These are phyloP conservation scores for Penicillium ucsense DNA, from an alignment of 495 filamentous ascomycete species.

Conservation along the genomic window DNA sequence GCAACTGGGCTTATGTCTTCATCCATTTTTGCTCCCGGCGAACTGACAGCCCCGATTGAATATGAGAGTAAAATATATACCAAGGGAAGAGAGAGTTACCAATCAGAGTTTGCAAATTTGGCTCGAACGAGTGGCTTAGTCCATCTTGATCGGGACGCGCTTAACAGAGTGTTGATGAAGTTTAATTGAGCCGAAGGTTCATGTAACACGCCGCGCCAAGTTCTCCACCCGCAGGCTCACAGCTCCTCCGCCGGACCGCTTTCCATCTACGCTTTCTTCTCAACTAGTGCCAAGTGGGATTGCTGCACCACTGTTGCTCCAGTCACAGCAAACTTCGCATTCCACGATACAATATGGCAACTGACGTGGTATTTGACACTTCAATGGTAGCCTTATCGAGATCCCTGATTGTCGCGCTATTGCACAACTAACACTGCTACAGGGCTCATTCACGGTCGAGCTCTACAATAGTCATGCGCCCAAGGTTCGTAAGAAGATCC, in stretches of 20 bases:
- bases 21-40: constrained; percentile 19
- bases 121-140: constrained; percentile 5
- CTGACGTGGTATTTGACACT: constrained; percentile 67
- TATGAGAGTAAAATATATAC: neutral
- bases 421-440: constrained; percentile 9
- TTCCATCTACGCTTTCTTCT: constrained; percentile 1
- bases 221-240: constrained; percentile 3
- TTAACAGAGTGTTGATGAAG: constrained; percentile 5
- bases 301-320: neutral
- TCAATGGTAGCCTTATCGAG: constrained; percentile 50
- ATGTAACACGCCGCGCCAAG: constrained; percentile 8
- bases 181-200: constrained; percentile 6
- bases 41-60: neutral
- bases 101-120: no score
- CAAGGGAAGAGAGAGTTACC: neutral
- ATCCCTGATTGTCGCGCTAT: neutral
- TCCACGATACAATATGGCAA: constrained; percentile 48
- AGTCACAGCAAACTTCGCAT: neutral
- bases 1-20: constrained; percentile 34
- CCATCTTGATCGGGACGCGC: constrained; percentile 3
- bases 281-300: neutral
- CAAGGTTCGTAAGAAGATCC: constrained; percentile 33
- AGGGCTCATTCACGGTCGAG: constrained; percentile 80
- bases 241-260: neutral
- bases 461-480: constrained; percentile 79